Evolutionary conservation across 345 rosid species (phyloP).

Genomic region (Eucalyptus sideroxylon): DNA sequence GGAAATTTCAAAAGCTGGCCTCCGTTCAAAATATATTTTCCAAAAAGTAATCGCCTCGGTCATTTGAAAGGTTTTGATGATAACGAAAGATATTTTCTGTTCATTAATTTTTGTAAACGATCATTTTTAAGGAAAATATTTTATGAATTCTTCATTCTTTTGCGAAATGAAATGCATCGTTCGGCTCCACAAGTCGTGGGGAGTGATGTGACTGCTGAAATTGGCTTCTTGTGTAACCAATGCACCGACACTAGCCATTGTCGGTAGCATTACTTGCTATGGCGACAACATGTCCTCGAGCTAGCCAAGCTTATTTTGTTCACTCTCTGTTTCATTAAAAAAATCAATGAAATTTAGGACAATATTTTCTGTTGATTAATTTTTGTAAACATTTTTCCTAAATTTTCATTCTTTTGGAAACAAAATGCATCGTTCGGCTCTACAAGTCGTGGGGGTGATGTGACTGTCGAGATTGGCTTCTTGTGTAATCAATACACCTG

Average conservation of each 20-base stretch:
- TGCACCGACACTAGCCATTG: neutral
- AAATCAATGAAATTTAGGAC: too few species aligned
- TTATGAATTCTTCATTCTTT: fast-evolving
- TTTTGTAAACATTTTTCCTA: neutral
- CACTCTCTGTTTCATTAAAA: fast-evolving
- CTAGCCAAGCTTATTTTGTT: neutral
- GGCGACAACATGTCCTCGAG: neutral
- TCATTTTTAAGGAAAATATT: neutral
- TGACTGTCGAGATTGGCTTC: neutral
- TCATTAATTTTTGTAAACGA: fast-evolving
- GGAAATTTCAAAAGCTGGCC: neutral
- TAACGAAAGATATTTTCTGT: too few species aligned
- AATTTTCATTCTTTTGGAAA: neutral
- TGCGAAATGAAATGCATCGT: fast-evolving
- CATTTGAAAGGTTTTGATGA: neutral
- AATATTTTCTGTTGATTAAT: too few species aligned
- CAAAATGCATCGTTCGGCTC: fast-evolving
- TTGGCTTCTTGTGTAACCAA: neutral
- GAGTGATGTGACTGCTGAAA: neutral
- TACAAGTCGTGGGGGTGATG: neutral
- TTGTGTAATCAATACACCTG: neutral
- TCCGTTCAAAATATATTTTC: neutral
- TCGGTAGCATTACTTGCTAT: neutral
- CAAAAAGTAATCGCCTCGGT: neutral
- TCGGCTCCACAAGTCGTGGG: neutral